Conservation (phyloP, 1,284 basidiomycete species). For the Lentinula novae-zelandiae region DNA sequence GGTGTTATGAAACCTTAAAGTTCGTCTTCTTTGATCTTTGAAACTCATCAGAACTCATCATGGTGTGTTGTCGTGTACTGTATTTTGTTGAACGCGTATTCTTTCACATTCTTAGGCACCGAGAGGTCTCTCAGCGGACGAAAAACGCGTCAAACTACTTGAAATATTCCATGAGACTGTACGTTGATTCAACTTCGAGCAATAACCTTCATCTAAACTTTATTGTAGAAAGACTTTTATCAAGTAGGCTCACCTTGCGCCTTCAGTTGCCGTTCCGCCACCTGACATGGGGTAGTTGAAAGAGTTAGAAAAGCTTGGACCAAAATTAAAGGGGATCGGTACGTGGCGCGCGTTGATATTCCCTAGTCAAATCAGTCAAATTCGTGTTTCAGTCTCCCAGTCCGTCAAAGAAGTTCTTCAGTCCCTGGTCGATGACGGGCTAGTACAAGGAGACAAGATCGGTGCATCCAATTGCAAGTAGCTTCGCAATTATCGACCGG, state of each 20-base stretch:
- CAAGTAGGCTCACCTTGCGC: constrained; percentile 41
- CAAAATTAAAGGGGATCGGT: constrained; percentile 89
- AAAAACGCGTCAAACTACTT: constrained; percentile 75
- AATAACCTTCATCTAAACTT: not conserved
- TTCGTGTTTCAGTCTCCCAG: constrained; percentile 66
- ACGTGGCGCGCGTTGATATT: constrained; percentile 12
- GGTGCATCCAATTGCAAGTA: constrained; percentile 85
- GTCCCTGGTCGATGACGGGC: constrained; percentile 77
- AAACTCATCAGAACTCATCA: not conserved
- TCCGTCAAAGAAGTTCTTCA: constrained; percentile 87
- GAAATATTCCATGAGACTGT: constrained; percentile 91
- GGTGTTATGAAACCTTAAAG: not conserved
- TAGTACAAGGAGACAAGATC: constrained; percentile 85
- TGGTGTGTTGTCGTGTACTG: not conserved
- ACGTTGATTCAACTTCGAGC: constrained; percentile 3
- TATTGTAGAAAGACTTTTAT: constrained; percentile 76
- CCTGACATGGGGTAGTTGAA: constrained; percentile 55
- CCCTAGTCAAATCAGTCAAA: not conserved
- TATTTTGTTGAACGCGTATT: not conserved
- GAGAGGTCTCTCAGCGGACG: constrained; percentile 74
- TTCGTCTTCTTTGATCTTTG: too few relatives aligned
- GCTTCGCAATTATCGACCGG: not conserved
- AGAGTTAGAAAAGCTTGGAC: constrained; percentile 81
- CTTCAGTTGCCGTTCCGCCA: not conserved
- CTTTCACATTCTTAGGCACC: constrained; percentile 48